phyloP scores from a whole-genome alignment of 2,329 filamentous ascomycete genomes.

The Trichoderma simmonsii region DNA sequence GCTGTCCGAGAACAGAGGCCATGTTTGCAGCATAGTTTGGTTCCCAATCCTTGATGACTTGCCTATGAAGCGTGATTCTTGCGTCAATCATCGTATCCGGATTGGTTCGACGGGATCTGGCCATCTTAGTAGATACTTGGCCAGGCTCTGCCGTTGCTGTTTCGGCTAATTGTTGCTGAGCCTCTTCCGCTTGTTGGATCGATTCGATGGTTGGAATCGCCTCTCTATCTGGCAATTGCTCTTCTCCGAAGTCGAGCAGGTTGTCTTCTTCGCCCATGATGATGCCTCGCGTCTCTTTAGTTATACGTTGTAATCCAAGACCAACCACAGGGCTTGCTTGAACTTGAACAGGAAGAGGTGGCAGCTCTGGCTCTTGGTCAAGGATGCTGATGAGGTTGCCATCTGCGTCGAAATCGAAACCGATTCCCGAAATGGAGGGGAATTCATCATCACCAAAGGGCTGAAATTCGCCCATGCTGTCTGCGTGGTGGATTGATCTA shows the following conservation, averaged over 20 bases:
- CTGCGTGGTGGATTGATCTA: slow-evolving; percentile 23
- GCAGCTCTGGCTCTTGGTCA: slow-evolving; percentile 45
- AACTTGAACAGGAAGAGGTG: slow-evolving; percentile 33
- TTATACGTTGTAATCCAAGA: neutral
- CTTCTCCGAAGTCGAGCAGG: slow-evolving; percentile 38
- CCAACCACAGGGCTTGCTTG: neutral
- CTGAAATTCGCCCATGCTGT: slow-evolving; percentile 28
- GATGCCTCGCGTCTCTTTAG: neutral
- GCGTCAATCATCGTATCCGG: slow-evolving; percentile 31
- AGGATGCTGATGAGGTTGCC: slow-evolving; percentile 46
- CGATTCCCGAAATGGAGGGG: slow-evolving; percentile 39
- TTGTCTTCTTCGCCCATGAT: slow-evolving; percentile 28
- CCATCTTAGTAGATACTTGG: slow-evolving; percentile 22
- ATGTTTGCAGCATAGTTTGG: slow-evolving; percentile 54
- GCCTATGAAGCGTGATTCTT: slow-evolving; percentile 35
- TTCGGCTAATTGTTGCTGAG: slow-evolving; percentile 8
- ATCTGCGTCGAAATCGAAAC: slow-evolving; percentile 49
- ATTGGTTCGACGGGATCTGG: slow-evolving; percentile 28
- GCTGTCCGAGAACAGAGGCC: slow-evolving; percentile 34
- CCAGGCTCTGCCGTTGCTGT: slow-evolving; percentile 25
- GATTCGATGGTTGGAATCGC: slow-evolving; percentile 26
- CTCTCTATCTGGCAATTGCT: slow-evolving; percentile 38
- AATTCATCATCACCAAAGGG: slow-evolving; percentile 41
- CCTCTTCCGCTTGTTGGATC: neutral
- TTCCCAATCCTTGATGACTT: slow-evolving; percentile 41